These are phyloP conservation scores for Amesomyces nigricolor DNA, from an alignment of 2,329 filamentous ascomycete genomes.

Conservation along the genomic window DNA sequence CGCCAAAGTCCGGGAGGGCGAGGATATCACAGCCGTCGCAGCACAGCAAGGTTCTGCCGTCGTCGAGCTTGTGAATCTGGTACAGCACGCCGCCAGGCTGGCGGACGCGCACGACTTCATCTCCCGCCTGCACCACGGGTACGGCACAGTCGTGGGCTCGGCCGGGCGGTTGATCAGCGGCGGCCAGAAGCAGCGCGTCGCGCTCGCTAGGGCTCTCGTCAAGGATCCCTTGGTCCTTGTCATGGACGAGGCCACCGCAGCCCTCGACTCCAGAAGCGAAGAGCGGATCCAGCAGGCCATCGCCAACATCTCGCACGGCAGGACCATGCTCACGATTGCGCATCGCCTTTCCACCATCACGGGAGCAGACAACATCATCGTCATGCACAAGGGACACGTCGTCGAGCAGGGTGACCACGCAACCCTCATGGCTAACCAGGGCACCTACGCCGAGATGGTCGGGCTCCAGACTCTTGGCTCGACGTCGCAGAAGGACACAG, in stretches of 20 bases:
- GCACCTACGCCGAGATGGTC: conserved; percentile 47
- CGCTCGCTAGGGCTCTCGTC: conserved; percentile 53
- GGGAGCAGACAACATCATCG: conserved; percentile 55
- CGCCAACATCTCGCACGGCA: conserved; percentile 37
- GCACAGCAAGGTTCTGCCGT: conserved; percentile 42
- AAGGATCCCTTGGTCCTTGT: conserved; percentile 52
- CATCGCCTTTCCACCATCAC: conserved; percentile 50
- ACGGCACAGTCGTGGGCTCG: conserved; percentile 48
- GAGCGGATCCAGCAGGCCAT: conserved; percentile 47
- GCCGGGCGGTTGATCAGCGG: conserved; percentile 52
- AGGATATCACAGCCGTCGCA: conserved; percentile 41
- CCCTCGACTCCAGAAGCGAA: conserved; percentile 55
- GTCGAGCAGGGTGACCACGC: conserved; percentile 55
- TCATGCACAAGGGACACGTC: conserved; percentile 49
- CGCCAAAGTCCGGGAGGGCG: conserved; percentile 45
- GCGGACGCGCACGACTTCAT: conserved; percentile 56
- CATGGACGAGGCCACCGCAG: conserved; percentile 57
- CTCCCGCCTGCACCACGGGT: conserved; percentile 47
- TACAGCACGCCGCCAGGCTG: conserved; percentile 44
- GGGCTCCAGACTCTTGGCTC: conserved; percentile 22
- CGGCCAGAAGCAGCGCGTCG: conserved; percentile 56
- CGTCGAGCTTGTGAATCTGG: conserved; percentile 52
- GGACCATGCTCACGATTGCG: conserved; percentile 58
- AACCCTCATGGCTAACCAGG: conserved; percentile 43
- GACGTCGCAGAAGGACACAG: neutral